phyloP scores from a whole-genome alignment of 192 early-diverging fungal species.

The Coemansia sp. region DNA sequence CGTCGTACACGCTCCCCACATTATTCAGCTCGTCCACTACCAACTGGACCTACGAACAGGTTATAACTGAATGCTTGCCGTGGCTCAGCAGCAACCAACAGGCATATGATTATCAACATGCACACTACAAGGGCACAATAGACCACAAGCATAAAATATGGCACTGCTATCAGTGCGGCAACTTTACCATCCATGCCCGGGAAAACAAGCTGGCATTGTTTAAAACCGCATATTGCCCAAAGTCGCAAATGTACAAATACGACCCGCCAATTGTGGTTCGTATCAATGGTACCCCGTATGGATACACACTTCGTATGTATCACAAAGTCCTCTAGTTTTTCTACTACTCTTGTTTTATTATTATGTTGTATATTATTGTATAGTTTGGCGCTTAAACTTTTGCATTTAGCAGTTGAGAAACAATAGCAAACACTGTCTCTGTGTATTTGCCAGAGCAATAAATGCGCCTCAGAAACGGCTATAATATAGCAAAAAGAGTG shows the following conservation, averaged over 20 bases:
- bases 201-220: slow-evolving; percentile 9
- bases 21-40: not conserved
- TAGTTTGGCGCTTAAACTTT: not conserved
- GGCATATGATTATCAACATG: not conserved
- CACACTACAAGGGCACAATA: not conserved
- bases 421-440: not conserved
- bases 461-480: not conserved
- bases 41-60: slow-evolving; percentile 1
- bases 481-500: not conserved
- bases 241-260: not conserved
- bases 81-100: slow-evolving; percentile 5
- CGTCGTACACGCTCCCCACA: slow-evolving; percentile 7
- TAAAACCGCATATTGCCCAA: not conserved
- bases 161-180: slow-evolving; percentile 8
- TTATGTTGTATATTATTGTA: not conserved
- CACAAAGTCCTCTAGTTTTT: slow-evolving; percentile 6
- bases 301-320: slow-evolving; percentile 6
- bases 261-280: slow-evolving; percentile 10
- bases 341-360: not conserved
- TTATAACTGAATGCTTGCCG: slow-evolving; percentile 8
- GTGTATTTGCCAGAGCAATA: not conserved
- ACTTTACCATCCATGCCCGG: slow-evolving; percentile 10
- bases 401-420: not conserved
- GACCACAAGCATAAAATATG: slow-evolving; percentile 6
- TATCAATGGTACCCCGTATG: not conserved